These are phyloP conservation scores for Fagopyrum tataricum DNA, from an alignment of 148 eudicot genomes.

Conservation along the genomic window DNA sequence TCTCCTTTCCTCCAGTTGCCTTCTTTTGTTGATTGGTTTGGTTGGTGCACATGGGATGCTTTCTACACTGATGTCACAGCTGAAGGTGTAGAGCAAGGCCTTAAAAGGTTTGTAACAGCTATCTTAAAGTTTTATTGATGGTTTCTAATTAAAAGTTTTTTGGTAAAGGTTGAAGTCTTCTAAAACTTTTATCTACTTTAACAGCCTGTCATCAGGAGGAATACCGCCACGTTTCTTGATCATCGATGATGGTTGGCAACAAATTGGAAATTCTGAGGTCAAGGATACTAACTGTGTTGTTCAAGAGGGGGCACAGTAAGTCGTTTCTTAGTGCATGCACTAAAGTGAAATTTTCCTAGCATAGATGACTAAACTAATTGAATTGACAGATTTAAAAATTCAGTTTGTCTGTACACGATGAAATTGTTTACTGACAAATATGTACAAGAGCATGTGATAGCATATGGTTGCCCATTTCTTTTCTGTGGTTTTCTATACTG, in stretches of 20 bases:
- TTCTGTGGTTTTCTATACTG: background rate
- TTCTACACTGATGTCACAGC: conserved; percentile 98
- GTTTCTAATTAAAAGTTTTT: too few species aligned
- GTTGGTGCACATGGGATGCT: conserved; percentile 99
- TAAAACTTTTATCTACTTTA: background rate
- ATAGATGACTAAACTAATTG: too few species aligned
- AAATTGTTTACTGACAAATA: background rate
- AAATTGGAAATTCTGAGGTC: conserved; percentile 55
- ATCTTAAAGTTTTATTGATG: too few species aligned
- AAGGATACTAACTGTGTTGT: conserved; percentile 43
- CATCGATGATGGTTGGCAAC: conserved; percentile 99
- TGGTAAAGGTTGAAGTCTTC: too few species aligned
- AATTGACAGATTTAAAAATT: too few species aligned
- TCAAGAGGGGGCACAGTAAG: conserved; percentile 99
- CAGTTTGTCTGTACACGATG: background rate
- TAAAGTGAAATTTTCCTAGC: too few species aligned
- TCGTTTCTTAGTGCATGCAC: background rate
- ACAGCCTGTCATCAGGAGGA: conserved; percentile 78
- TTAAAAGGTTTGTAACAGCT: conserved; percentile 39
- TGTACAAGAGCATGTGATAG: background rate
- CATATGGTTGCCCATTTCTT: background rate
- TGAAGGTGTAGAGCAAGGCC: conserved; percentile 91
- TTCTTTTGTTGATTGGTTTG: conserved; percentile 86
- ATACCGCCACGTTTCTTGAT: conserved; percentile 86
- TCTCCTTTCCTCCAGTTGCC: conserved; percentile 50